These are phyloP conservation scores for Peronospora farinosa DNA, from an alignment of 352 stramenopile genomes.

Conservation along the genomic window DNA sequence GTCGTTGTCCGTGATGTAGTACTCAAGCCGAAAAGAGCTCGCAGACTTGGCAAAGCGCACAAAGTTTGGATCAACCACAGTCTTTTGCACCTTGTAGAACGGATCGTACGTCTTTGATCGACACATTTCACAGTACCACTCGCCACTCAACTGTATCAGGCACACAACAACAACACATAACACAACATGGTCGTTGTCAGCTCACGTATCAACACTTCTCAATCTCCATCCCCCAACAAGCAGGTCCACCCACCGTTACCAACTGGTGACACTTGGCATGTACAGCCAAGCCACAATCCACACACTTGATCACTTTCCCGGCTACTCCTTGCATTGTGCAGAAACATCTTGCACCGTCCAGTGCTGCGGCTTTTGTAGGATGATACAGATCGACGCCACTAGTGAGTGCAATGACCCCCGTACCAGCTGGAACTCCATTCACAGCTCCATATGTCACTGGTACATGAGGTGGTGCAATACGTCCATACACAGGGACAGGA, in stretches of 20 bases:
- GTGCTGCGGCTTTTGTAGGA: slow-evolving; percentile 20
- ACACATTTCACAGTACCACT: slow-evolving; percentile 75
- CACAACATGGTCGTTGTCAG: slow-evolving; percentile 1
- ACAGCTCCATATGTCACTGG: slow-evolving; percentile 9
- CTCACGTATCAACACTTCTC: neutral
- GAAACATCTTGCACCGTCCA: slow-evolving; percentile 56
- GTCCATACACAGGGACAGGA: slow-evolving; percentile 13
- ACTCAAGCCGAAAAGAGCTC: slow-evolving; percentile 52
- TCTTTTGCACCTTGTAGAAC: slow-evolving; percentile 60
- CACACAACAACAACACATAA: slow-evolving; percentile 7
- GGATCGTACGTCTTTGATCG: slow-evolving; percentile 64
- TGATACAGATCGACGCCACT: slow-evolving; percentile 34
- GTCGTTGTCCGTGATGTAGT: slow-evolving; percentile 63
- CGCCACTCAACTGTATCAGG: slow-evolving; percentile 25
- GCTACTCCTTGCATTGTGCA: slow-evolving; percentile 31
- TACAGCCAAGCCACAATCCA: slow-evolving; percentile 44
- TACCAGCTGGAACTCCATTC: slow-evolving; percentile 3
- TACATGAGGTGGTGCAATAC: neutral
- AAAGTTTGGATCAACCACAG: slow-evolving; percentile 44
- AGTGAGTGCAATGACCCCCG: slow-evolving; percentile 21
- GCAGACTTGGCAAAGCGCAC: slow-evolving; percentile 56
- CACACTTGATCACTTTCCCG: slow-evolving; percentile 47
- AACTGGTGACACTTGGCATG: slow-evolving; percentile 79
- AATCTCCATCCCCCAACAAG: neutral
- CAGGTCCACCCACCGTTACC: slow-evolving; percentile 32